These are phyloP conservation scores for Ballota nigra DNA, from an alignment of 257 asterid species.

Conservation along the genomic window DNA sequence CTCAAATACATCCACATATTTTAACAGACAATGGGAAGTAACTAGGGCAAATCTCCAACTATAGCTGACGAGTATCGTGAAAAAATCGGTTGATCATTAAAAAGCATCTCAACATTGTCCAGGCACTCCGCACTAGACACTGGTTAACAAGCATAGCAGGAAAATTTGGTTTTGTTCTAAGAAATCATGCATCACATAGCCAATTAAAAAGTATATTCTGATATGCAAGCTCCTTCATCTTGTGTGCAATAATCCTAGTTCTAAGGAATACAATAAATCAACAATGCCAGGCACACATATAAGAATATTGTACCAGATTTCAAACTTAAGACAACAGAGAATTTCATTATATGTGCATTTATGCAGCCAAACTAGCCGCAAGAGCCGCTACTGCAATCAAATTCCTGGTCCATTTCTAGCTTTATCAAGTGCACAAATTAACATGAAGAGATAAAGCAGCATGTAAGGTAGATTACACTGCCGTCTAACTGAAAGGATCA, in stretches of 20 bases:
- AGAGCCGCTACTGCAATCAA: conserved; percentile 5
- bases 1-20: neutral
- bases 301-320: neutral
- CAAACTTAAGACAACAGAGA: neutral
- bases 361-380: neutral
- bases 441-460: neutral
- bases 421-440: neutral
- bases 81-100: neutral
- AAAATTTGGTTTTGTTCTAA: neutral
- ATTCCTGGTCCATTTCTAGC: neutral
- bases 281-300: neutral
- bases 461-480: neutral
- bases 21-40: neutral
- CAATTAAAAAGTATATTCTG: neutral
- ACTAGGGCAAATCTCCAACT: neutral
- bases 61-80: neutral
- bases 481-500: neutral
- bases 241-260: too few species aligned
- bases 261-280: neutral
- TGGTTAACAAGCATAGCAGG: neutral
- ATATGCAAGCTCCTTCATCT: neutral
- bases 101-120: neutral
- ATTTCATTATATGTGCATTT: neutral
- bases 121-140: too few species aligned
- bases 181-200: neutral